phyloP scores from a whole-genome alignment of 2,329 filamentous ascomycete species.

The Trichophyton rubrum region DNA sequence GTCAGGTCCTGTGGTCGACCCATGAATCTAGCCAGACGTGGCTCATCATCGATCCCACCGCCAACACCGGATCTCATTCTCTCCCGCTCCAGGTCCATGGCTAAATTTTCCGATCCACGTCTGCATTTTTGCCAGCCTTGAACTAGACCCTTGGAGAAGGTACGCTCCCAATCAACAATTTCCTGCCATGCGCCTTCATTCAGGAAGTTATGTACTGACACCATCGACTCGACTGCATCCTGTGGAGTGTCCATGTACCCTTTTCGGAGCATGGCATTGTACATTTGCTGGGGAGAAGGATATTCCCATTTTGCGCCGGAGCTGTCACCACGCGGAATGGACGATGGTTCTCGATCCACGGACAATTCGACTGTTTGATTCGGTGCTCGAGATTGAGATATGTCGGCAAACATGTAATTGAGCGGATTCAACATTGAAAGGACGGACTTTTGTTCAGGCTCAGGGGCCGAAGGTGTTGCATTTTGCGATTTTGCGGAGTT shows the following conservation, averaged over 20 bases:
- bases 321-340: constrained; percentile 73
- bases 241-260: constrained; percentile 89
- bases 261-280: constrained; percentile 92
- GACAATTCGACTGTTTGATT: constrained; percentile 64
- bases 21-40: constrained; percentile 73
- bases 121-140: constrained; percentile 63
- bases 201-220: constrained; percentile 92
- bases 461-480: constrained; percentile 19
- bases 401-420: constrained; percentile 87
- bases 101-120: constrained; percentile 56
- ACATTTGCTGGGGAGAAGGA: constrained; percentile 97
- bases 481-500: constrained; percentile 20
- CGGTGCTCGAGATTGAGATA: constrained; percentile 66
- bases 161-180: constrained; percentile 84
- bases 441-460: constrained; percentile 34
- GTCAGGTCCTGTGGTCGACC: constrained; percentile 81
- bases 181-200: constrained; percentile 97
- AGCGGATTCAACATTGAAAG: constrained; percentile 61
- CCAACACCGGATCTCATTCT: constrained; percentile 28
- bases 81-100: constrained; percentile 42
- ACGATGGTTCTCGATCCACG: constrained; percentile 68
- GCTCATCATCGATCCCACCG: constrained; percentile 36
- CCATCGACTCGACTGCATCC: constrained; percentile 92
- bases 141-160: constrained; percentile 62
- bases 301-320: constrained; percentile 85